Evolutionary conservation across 345 rosid genomes (phyloP).

Genomic region (Moringa oleifera): DNA sequence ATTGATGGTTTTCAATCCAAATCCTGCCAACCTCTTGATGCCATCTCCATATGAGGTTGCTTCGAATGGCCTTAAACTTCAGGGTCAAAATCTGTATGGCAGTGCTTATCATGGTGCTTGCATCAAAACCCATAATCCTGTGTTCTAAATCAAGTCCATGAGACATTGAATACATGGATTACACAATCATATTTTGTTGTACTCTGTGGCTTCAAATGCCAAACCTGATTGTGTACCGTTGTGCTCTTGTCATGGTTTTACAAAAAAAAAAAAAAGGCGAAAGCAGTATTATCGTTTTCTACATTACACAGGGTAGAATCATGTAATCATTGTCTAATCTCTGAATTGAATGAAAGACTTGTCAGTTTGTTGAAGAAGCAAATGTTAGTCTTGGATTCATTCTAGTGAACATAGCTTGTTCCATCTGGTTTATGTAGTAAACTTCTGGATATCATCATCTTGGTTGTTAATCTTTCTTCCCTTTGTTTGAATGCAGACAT

Average conservation of each 20-base stretch:
- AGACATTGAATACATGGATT: conserved; percentile 23
- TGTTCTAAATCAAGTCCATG: conserved; percentile 23
- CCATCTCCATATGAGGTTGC: conserved; percentile 27
- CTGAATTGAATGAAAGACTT: background rate
- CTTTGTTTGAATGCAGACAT: no score
- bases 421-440: no score
- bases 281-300: no score
- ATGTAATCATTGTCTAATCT: conserved; percentile 1
- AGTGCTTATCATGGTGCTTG: conserved; percentile 23
- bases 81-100: conserved; percentile 26
- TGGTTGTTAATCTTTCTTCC: no score
- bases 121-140: conserved; percentile 23
- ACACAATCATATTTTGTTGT: conserved; percentile 5
- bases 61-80: conserved; percentile 26
- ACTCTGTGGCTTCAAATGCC: background rate
- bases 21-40: conserved; percentile 21
- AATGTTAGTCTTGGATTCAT: no score
- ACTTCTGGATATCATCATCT: no score
- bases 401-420: no score
- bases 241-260: background rate
- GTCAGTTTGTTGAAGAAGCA: no score
- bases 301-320: background rate
- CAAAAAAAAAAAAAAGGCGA: no score
- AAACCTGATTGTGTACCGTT: background rate
- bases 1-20: conserved; percentile 22